Evolutionary conservation across 2,329 filamentous ascomycete genomes (phyloP), one percentile per base, ranked within the genome.

Genomic region (Apiospora malaysiana): DNA sequence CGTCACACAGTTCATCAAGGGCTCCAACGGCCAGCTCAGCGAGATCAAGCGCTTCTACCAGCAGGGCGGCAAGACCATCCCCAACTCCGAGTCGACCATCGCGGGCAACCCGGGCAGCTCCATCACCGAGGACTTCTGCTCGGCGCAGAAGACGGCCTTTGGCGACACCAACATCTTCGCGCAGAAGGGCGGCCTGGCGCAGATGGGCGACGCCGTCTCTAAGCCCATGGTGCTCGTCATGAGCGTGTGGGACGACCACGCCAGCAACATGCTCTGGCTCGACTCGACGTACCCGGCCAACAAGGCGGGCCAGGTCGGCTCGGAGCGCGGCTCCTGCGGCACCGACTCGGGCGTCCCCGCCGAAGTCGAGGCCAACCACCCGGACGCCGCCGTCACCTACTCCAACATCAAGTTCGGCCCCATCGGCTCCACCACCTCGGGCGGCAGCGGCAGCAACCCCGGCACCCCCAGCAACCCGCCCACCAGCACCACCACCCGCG

Each of bases 191-290:
- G 89, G 89, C 18, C 77, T 90, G 70, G 78, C 82, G 14, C 79
- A 78, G 37, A 89, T 91, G 85, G 84, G 84, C 73, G 75, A 82
- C 1, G 88, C 87, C 32, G 78, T 91, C 70, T 79, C 80, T 8
- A 76, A 83, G 70, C 88, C 88, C 68, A 90, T 91, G 87, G 89
- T 90, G 47, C 83, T 91, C 37, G 88, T 90, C 75, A 84, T 91
- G 84, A 85, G 82, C 27, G 79, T 89, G 71, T 89, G 87, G 87
- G 88, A 90, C 76, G 89, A 91, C 81, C 75, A 77, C 72, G 68
- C 72, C 32, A 51, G 74, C 74, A 73, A 77, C 75, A 78, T 78
- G 76, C 76, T 78, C 74, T 92, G 90, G 91, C 86, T 93, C 75
- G 90, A 92, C 82, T 77, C 75, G 9, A 85, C 84, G 73, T 89